Base-by-base conservation (phyloP, 2,329 filamentous ascomycete species). In the Trichocomaceae sp. region DNA sequence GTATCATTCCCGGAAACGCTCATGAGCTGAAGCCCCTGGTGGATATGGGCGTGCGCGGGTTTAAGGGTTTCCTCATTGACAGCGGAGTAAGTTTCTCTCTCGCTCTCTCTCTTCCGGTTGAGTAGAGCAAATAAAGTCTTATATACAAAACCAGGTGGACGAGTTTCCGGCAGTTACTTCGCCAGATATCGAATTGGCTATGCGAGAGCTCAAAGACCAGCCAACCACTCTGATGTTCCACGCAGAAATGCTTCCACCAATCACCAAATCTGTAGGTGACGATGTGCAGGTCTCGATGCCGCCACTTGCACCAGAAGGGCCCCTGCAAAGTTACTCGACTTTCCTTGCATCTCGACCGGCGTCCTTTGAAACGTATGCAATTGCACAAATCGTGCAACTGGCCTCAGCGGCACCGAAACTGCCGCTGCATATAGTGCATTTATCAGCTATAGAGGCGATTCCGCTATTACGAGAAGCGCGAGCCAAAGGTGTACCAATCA, bases 221-320 rank as follows among this genome's bases (percentile, higher is more conserved):
- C 81, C 89, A 17, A 97, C 93, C 2, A 95, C 90, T 0, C 83
- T 97, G 64, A 97, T 99, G 92, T 99, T 99, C 76, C 93, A 99
- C 68, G 93, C 93, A 55, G 93, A 99, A 72, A 97, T 96, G 90
- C 85, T 95, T 12, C 90, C 92, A n/a, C 88, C 90, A 17, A 87
- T 91, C 61, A 75, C 87, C 49, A 83, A 83, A 61, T 90, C 88
- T 0, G 87, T 91, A 2, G 87, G 88, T 52, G 89, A 93, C 68
- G 83, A 84, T 23, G 84, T 90, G 3, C 86, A 88, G 64, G 72
- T 75, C 23, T 88, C 87, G 0, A 77, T 81, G 6, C 83, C 88
- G 17, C 87, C 88, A 0, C 74, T 87, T 6, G 82, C 81, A 0
- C 88, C 88, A 3, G 78, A 80, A 26, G 90, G 89, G 15, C 83